Evolutionary conservation across 169 alveolate genomes (phyloP).

Genomic region (Plasmodium adleri): DNA sequence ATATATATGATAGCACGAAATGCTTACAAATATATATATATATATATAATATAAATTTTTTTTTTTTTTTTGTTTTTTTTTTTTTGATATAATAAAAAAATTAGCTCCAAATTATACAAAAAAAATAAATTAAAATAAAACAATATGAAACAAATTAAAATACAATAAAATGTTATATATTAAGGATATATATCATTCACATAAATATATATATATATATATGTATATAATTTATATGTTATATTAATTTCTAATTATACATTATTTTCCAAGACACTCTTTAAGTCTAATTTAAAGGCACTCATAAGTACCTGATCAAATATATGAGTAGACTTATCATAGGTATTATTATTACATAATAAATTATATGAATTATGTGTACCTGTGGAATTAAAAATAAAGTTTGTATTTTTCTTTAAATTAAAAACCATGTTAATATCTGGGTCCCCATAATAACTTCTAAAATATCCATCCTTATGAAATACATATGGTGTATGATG

Average conservation of each 20-base stretch:
- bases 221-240: too few relatives aligned
- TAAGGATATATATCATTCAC: too few relatives aligned
- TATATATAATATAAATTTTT: too few relatives aligned
- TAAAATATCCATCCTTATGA: slow-evolving; percentile 82
- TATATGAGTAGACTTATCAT: slow-evolving; percentile 74
- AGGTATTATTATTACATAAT: slow-evolving; percentile 67
- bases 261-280: slow-evolving; percentile 26
- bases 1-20: slow-evolving; percentile 16
- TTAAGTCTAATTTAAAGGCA: slow-evolving; percentile 65
- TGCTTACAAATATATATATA: too few relatives aligned
- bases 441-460: slow-evolving; percentile 89
- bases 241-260: neutral
- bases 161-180: too few relatives aligned
- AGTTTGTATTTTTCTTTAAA: slow-evolving; percentile 81
- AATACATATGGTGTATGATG: slow-evolving; percentile 89
- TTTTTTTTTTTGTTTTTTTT: too few relatives aligned
- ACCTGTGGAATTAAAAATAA: slow-evolving; percentile 88
- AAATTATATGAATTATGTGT: slow-evolving; percentile 74
- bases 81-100: too few relatives aligned
- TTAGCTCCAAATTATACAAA: too few relatives aligned
- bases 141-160: too few relatives aligned
- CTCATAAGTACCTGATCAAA: slow-evolving; percentile 68
- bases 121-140: too few relatives aligned
- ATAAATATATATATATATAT: too few relatives aligned
- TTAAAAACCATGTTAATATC: slow-evolving; percentile 85